Base-by-base conservation (phyloP, 306 rosid species). In the Ochetophila trinervis region DNA sequence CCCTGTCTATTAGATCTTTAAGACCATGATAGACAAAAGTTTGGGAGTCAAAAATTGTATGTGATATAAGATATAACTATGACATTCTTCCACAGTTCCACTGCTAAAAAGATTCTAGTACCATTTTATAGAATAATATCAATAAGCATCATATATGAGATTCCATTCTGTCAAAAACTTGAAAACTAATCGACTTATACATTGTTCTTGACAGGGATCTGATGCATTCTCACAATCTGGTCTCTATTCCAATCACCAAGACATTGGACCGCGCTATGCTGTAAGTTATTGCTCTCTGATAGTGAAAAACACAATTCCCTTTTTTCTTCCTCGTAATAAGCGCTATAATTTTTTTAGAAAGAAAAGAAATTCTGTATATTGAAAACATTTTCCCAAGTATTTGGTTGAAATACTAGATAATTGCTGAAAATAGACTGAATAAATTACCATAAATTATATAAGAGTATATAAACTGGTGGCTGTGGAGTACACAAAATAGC, bases 151-250 rank as follows among this genome's bases (percentile, higher is more conserved):
- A 50, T 35, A 22, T 19, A 17, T 53, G 18, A 11, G 47, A 40
- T 51, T 65, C 32, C 6, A 24, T 36, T 61, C 20, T 37, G 16
- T 42, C 27, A 23, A n/a, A 50, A 57, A 27, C 9, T 35, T 35
- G 22, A 51, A n/a, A 70, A 60, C 54, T 52, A 11, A 70, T 8
- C 21, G 27, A 56, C 27, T 44, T 56, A 62, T 50, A 16, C 64
- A 15, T 53, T 52, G 45, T 73, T 55, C 57, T 60, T 74, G 55
- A 57, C 87, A 93, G 96, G 99, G 96, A 79, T 88, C 86, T 68
- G 99, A 86, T 74, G 97, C 96, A 36, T 90, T 90, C 81, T 88
- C 96, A 34, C 95, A 92, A 68, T 94, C 96, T 59, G 99, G 97
- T 69, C 86, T 94, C 23, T 90, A 88, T 75, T 89, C 96, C 80